Evolutionary conservation across 345 rosid genomes (phyloP).

Genomic region (Citropsis articulata): DNA sequence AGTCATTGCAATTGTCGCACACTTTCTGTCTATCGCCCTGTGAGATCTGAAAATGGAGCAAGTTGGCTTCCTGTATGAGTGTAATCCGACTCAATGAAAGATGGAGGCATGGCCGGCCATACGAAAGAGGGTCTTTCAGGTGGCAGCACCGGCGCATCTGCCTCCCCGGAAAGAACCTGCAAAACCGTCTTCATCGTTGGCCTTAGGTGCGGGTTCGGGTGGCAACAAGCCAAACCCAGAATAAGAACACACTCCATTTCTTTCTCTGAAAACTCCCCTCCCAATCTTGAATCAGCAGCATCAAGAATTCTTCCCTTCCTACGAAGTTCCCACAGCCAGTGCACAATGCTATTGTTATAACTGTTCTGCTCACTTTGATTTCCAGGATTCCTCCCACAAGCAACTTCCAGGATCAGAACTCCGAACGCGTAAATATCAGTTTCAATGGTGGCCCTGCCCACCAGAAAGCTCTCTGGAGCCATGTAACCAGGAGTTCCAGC

Average conservation of each 20-base stretch:
- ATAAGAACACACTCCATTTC: constrained; percentile 45
- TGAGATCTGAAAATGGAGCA: constrained; percentile 37
- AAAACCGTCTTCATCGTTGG: constrained; percentile 61
- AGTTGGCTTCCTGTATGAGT: constrained; percentile 30
- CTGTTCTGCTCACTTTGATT: not conserved
- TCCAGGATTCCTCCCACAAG: constrained; percentile 56
- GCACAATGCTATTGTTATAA: not conserved
- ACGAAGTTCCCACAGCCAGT: constrained; percentile 64
- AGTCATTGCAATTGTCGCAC: no score
- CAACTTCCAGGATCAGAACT: constrained; percentile 54
- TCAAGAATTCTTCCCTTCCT: constrained; percentile 33
- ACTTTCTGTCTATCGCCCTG: constrained; percentile 31
- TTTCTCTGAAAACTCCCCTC: constrained; percentile 23
- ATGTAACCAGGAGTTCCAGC: constrained; percentile 81
- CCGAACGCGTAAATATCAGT: constrained; percentile 73
- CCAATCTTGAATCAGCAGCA: constrained; percentile 56
- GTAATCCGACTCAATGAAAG: constrained; percentile 40
- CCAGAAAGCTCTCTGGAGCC: constrained; percentile 71
- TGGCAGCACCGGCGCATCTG: constrained; percentile 46
- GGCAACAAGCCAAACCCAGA: constrained; percentile 80
- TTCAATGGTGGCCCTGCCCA: constrained; percentile 60
- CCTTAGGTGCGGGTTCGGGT: constrained; percentile 66
- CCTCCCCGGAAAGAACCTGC: constrained; percentile 66
- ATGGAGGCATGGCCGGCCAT: constrained; percentile 70
- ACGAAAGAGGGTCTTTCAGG: constrained; percentile 63